Conservation (phyloP, 2,329 filamentous ascomycete genomes). For the Pseudohalonectria lignicola region DNA sequence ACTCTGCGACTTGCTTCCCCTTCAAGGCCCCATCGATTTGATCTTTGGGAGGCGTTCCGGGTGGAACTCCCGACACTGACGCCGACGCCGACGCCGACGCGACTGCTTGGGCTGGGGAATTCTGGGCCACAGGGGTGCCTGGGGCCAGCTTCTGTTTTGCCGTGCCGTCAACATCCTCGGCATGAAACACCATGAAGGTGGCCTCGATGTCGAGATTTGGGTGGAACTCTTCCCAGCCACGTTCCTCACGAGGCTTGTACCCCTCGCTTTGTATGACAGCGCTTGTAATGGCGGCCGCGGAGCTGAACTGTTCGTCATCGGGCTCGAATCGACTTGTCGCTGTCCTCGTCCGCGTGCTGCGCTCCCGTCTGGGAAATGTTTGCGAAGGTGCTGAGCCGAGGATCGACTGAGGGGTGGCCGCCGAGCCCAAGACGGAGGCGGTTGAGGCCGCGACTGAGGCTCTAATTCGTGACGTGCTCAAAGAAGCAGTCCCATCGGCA, state of each 20-base stretch:
- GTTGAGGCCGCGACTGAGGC: too few relatives aligned
- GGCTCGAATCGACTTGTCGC: constrained; percentile 37
- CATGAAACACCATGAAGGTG: constrained; percentile 65
- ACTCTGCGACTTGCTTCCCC: too few relatives aligned
- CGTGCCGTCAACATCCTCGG: constrained; percentile 76
- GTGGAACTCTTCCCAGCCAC: constrained; percentile 96
- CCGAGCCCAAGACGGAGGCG: constrained; percentile 12
- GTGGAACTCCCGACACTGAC: background rate
- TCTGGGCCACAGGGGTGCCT: constrained; percentile 6
- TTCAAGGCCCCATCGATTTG: background rate
- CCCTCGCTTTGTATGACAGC: constrained; percentile 86
- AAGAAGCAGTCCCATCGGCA: constrained; percentile 35
- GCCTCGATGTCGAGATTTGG: constrained; percentile 85
- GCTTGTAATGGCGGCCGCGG: constrained; percentile 79
- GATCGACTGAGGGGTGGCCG: background rate
- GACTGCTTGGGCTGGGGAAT: too few relatives aligned
- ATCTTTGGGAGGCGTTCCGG: background rate
- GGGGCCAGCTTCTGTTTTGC: constrained; percentile 38
- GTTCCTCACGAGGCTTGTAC: constrained; percentile 94
- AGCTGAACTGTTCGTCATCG: constrained; percentile 65
- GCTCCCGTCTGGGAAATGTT: constrained; percentile 42
- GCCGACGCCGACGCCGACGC: background rate
- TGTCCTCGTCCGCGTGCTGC: constrained; percentile 43
- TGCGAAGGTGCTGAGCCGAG: constrained; percentile 32
- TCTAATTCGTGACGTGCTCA: constrained; percentile 40